phyloP scores from a whole-genome alignment of 2,329 filamentous ascomycete genomes.

The Aspergillus pseudotamarii region DNA sequence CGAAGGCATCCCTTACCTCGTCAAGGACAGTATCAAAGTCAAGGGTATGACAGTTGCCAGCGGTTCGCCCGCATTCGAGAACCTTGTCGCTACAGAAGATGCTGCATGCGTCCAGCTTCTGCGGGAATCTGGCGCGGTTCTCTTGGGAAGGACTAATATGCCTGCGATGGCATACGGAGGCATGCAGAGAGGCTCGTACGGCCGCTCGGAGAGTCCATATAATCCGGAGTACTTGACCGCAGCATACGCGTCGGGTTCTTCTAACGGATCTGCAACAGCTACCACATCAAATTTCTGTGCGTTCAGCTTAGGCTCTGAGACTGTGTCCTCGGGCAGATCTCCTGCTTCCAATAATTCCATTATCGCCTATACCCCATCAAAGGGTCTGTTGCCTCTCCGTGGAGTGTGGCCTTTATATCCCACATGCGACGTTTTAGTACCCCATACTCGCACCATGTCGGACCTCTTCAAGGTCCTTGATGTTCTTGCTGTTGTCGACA shows the following conservation, averaged over 20 bases:
- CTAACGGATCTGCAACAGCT: slow-evolving; percentile 58
- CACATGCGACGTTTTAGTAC: slow-evolving; percentile 59
- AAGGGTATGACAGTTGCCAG: slow-evolving; percentile 56
- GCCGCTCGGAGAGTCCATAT: slow-evolving; percentile 60
- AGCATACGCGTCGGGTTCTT: slow-evolving; percentile 61
- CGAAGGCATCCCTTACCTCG: slow-evolving; percentile 60
- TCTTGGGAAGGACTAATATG: slow-evolving; percentile 62
- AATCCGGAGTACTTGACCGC: slow-evolving; percentile 57
- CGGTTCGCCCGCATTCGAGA: slow-evolving; percentile 58
- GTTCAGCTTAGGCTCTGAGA: slow-evolving; percentile 60
- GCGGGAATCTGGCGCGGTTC: slow-evolving; percentile 52
- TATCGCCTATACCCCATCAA: slow-evolving; percentile 59
- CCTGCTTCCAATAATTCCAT: slow-evolving; percentile 61
- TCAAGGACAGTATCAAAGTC: slow-evolving; percentile 62
- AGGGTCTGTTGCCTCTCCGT: slow-evolving; percentile 54
- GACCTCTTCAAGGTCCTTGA: slow-evolving; percentile 57
- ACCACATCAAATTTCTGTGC: slow-evolving; percentile 54
- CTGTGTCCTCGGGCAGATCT: slow-evolving; percentile 59
- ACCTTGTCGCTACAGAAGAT: slow-evolving; percentile 55
- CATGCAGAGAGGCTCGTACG: slow-evolving; percentile 60
- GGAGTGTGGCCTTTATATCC: slow-evolving; percentile 60
- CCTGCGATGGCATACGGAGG: slow-evolving; percentile 63
- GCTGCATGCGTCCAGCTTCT: slow-evolving; percentile 54
- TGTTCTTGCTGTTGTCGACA: slow-evolving; percentile 51
- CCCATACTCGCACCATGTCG: slow-evolving; percentile 53